Base-by-base conservation (phyloP, 345 rosid species). In the Leavenworthia alabamica region DNA sequence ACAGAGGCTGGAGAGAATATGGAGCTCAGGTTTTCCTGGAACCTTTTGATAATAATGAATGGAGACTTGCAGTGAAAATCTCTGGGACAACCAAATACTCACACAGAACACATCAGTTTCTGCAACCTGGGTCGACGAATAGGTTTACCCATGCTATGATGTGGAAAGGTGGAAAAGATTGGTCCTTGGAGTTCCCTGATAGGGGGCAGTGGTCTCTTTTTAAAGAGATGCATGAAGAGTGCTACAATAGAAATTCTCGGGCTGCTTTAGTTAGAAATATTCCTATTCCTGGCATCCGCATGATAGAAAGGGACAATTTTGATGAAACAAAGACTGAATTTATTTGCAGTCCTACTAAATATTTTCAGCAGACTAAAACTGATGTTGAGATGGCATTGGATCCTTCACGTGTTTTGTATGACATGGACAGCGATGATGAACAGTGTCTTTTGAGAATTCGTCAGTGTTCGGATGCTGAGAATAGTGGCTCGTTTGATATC, bases 151-250 rank as follows among this genome's bases (percentile, higher is more conserved):
- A 93, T 86, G 99, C 97, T 40, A 93, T 93, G 97, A 93, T 89
- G 92, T 93, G 99, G 99, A 90, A 87, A 80, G 99, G 90, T 53
- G 97, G 94, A 63, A 93, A 93, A 70, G 95, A 93, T 67, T 93
- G 99, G 99, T 79, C 59, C 19, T 72, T 93, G 63, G 99, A 93
- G 70, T 93, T 93, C 78, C 73, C 88, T 47, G 96, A 89, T 46
- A 75, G 96, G 50, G 84, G 97, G 66, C 97, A 89, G 67, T 93
- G 99, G 96, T 78, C 78, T 54, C 81, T 84, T 60, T 93, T 93
- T 68, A 93, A 87, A 79, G 97, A 87, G 85, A 83, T 93, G 95
- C 88, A 93, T 81, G 96, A 89, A 82, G 99, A 93, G 79, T 89
- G 99, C 77, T 78, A 83, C 72, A 79, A 85, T 22, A 82, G 97